Evolutionary conservation across 2,329 filamentous ascomycete species (phyloP).

Genomic region (Arachnopeziza araneosa): DNA sequence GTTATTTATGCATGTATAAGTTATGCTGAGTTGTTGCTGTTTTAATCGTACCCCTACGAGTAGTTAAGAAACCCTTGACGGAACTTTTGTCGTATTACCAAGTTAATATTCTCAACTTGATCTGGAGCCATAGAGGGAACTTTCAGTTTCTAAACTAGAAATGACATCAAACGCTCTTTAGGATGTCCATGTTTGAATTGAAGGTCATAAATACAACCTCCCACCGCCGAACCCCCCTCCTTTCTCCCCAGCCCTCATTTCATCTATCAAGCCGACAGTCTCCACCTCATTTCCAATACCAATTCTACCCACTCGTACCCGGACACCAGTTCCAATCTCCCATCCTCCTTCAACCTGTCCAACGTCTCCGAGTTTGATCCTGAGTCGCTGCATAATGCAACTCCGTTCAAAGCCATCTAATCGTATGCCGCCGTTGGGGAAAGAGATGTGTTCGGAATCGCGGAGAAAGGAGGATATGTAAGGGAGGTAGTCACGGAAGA

Average conservation of each 20-base stretch:
- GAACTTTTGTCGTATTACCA: no score
- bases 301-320: conserved; percentile 13
- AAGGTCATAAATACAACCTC: conserved; percentile 16
- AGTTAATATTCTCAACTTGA: no score
- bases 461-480: conserved; percentile 12
- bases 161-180: no score
- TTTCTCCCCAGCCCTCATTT: neutral
- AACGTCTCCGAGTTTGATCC: conserved; percentile 19
- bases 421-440: conserved; percentile 13
- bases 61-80: no score
- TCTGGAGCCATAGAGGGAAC: no score
- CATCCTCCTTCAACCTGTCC: conserved; percentile 16
- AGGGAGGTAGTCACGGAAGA: conserved; percentile 11
- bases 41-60: no score
- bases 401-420: conserved; percentile 9
- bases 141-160: no score
- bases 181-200: neutral
- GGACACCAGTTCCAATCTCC: conserved; percentile 19
- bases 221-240: conserved; percentile 1
- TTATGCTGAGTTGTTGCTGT: no score
- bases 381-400: conserved; percentile 9
- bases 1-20: no score
- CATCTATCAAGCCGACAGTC: neutral
- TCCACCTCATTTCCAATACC: conserved; percentile 4
- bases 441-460: conserved; percentile 9